Base-by-base conservation (phyloP, 1,139 yeast species). In the Pichia sp. region DNA sequence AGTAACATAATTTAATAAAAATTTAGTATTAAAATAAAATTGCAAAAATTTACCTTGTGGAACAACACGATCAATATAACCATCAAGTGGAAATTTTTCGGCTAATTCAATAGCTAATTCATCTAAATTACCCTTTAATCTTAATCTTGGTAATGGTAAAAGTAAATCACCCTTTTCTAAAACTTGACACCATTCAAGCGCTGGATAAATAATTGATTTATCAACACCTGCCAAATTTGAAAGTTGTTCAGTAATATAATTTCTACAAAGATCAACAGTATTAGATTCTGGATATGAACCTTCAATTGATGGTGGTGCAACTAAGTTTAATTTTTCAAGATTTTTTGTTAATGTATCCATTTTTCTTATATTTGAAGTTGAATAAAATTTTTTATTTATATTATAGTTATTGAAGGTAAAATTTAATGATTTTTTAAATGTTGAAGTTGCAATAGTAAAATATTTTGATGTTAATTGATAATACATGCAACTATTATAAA, bases 11-110 rank as follows among this genome's bases (percentile, higher is more conserved):
- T 80, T 74, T 63, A 74, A 80, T 54, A 92, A 71, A 43, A 85
- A 69, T 50, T 72, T 65, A 46, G 86, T 78, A 55, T 80, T 73
- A 67, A 87, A 86, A 69, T 78, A 87, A 64, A 92, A 92, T 67
- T 92, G 97, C 61, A 94, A 73, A 60, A 94, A 92, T 42, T 90
- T 86, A 50, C 97, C 97, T 63, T 85, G 86, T 35, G 95, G 86
- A 55, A 73, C 79, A 53, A 87, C 92, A 51, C 78, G 78, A 34
- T 73, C 68, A 54, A 92, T 69, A 62, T 73, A 85, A 47, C 80
- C 75, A 37, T 87, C 89, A 54, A 75, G 71, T 53, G 82, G 79
- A 62, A 84, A 80, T 43, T 72, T 70, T 49, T 65, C 73, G 29
- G 96, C 84, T 87, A 96, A 84, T 62, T 90, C 87, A 42, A 66